phyloP scores from a whole-genome alignment of 2,329 filamentous ascomycete species.

The Cadophora sp. region DNA sequence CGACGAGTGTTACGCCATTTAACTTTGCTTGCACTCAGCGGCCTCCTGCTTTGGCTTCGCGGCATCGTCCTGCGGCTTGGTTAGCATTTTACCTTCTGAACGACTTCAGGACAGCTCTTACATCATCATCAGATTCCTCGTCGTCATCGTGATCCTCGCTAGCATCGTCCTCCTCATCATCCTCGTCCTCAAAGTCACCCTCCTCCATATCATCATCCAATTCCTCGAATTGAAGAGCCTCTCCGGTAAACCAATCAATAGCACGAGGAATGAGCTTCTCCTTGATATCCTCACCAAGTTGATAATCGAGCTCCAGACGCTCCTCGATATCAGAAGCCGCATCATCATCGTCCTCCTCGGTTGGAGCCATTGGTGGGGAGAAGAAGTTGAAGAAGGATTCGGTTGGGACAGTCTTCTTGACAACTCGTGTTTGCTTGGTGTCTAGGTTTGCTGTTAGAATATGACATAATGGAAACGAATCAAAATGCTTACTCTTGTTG shows the following conservation, averaged over 20 bases:
- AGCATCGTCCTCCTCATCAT: conserved; percentile 86
- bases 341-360: conserved; percentile 72
- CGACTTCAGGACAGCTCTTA: conserved; percentile 50
- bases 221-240: conserved; percentile 96
- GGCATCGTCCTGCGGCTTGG: conserved; percentile 73
- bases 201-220: conserved; percentile 83
- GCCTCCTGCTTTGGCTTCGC: conserved; percentile 93
- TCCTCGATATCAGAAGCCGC: conserved; percentile 93
- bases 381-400: conserved; percentile 97
- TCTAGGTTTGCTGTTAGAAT: conserved; percentile 58
- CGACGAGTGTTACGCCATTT: conserved; percentile 45
- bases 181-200: conserved; percentile 84
- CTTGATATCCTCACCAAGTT: conserved; percentile 99
- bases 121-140: conserved; percentile 80
- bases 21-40: conserved; percentile 96
- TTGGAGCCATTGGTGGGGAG: conserved; percentile 87
- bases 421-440: conserved; percentile 98
- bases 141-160: conserved; percentile 80
- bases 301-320: conserved; percentile 96
- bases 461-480: background rate
- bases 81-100: conserved; percentile 34
- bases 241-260: conserved; percentile 99
- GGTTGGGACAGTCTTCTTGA: conserved; percentile 98
- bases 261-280: conserved; percentile 99
- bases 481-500: conserved; percentile 84